phyloP scores from a whole-genome alignment of 805 yeast species.

The Kazachstania psychrophila region DNA sequence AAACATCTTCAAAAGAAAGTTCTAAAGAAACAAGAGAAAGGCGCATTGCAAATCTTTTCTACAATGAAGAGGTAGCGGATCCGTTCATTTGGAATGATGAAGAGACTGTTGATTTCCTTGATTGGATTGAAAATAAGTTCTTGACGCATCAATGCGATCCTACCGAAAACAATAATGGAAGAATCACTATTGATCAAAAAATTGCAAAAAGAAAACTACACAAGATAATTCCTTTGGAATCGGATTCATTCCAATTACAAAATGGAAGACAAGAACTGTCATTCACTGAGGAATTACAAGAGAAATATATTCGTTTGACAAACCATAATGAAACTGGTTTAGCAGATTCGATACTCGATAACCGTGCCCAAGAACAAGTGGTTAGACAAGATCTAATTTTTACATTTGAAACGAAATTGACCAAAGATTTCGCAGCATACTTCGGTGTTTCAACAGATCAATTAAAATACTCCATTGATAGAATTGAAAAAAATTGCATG shows the following conservation, averaged over 20 bases:
- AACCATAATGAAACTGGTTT: conserved; percentile 6
- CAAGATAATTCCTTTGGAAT: conserved; percentile 20
- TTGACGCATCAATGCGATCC: conserved; percentile 9
- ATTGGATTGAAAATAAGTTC: conserved; percentile 23
- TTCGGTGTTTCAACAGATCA: conserved; percentile 13
- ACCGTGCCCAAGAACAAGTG: too few species aligned
- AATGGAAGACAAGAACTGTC: conserved; percentile 3
- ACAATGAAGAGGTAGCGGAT: conserved; percentile 5
- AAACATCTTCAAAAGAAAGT: background rate
- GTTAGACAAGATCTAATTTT: conserved; percentile 3
- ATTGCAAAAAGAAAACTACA: conserved; percentile 25
- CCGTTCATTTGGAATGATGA: conserved; percentile 15
- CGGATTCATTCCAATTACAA: conserved; percentile 1
- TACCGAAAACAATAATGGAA: conserved; percentile 3
- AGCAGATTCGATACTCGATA: too few species aligned
- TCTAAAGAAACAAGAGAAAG: conserved; percentile 4
- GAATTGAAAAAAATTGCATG: conserved; percentile 7
- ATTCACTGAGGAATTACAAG: conserved; percentile 19
- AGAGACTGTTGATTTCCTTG: conserved; percentile 18
- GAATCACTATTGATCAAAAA: conserved; percentile 20
- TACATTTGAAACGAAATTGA: conserved; percentile 11
- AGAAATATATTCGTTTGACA: conserved; percentile 14
- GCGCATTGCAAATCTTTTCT: conserved; percentile 5
- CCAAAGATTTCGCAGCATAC: conserved; percentile 8
- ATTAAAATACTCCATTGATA: conserved; percentile 8